Base-by-base conservation (phyloP, 2,329 filamentous ascomycete species). In the Thermothelomyces thermophilus region DNA sequence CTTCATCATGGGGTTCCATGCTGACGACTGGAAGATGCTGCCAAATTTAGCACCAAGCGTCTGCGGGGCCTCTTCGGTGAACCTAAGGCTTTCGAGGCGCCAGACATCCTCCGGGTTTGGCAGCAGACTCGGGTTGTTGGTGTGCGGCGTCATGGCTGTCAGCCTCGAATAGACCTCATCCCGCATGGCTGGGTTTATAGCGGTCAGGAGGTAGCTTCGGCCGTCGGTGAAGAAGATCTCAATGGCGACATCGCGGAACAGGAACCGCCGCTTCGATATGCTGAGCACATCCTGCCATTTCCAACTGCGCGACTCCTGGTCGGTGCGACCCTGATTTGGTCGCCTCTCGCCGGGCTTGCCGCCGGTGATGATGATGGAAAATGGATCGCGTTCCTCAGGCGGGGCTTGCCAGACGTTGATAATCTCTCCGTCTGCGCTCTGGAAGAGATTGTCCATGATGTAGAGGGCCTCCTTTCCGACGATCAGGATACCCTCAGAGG, bases 201-300 rank as follows among this genome's bases (percentile, higher is more conserved):
- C 83, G 0, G 91, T 97, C 50, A 98, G 69, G 14, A 98, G 75
- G 64, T 97, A 98, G 69, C 93, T 98, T 49, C 90, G 84, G 1
- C 93, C 93, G 64, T 98, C 94, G 0, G 90, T 90, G 64, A 98
- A 98, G 71, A 98, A 98, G 2, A 96, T 80, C 64, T 98, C 93
- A n/a, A 97, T 83, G 0, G 89, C 90, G 11, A 98, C 93, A 62
- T 98, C 91, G 22, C 93, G 84, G 68, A 97, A 95, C 3, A 98
- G 71, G 66, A 97, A 98, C 6, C 91, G 84, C 17, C 94, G 83
- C 67, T 98, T 98, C 0, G 91, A 97, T 31, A 97, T 86, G 64
- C 90, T 96, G 58, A 97, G 87, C 13, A 97, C 83, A 64, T 97
- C 91, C 3, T 83, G 80, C 91, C 91, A 98, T 57, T 84, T 86